Evolutionary conservation across 2,329 filamentous ascomycete species (phyloP), one percentile per base, ranked within the genome.

Genomic region (Claviceps purpurea): DNA sequence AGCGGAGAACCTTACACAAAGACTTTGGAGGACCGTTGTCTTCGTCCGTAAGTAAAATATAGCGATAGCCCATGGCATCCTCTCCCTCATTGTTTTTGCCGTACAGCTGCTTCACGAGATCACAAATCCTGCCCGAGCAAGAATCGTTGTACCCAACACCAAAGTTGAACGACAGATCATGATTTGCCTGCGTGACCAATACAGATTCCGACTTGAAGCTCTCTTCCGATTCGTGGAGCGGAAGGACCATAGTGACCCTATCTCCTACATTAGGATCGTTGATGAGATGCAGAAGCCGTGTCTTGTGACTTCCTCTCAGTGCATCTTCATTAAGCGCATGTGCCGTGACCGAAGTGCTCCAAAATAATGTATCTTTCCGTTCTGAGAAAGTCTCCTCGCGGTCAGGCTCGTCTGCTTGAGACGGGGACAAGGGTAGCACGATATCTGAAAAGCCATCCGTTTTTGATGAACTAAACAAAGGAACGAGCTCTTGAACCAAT

Each of bases 381-480:
- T 81, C 69, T 0, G 68, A 60, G 56, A 87, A 90, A 0, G 62
- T 64, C 57, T 66, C 67, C 26, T 60, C 61, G 5, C 70, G 60
- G 38, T 73, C 69, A 0, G 73, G 70, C 3, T 74, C 67, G 1
- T 74, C 72, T 14, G 56, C 54, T 22, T 57, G 54, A 14, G 26
- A 77, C 74, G 54, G 51, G 50, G 59, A 75, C 71, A 79, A 61
- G 0, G 88, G 87, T 50, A 89, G 84, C 22, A 90, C 67, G 38
- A 94, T 87, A 62, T 94, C 88, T 56, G 77, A 80, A 67, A 87
- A 91, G 4, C 82, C 81, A 45, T 78, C 73, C 1, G 83, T 79
- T 59, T 88, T 89, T 48, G 81, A 83, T 53, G 85, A 76, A 56
- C 86, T 86, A 67, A 93, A 93, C 11, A 93, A 71, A 0, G 88